Base-by-base conservation (phyloP, 495 filamentous ascomycete genomes). In the Penicillium odoratum region DNA sequence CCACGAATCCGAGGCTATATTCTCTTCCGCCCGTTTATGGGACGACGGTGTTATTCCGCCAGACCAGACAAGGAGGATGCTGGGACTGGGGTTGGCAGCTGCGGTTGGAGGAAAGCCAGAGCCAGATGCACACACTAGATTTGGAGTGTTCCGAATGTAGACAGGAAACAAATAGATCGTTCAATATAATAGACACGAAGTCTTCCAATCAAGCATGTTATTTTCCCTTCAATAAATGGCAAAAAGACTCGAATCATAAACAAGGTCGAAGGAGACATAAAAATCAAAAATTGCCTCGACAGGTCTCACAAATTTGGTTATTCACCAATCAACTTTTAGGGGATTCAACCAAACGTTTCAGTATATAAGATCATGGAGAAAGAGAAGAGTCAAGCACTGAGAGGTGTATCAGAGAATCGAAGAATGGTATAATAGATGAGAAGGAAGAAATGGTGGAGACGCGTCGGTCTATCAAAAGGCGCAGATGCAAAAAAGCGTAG, bases 141-240 rank as follows among this genome's bases (percentile, higher is more conserved):
- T 95, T 82, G 94, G 94, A 36, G 89, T 98, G 10, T 98, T 98
- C 78, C 87, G 94, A 72, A 98, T 98, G 94, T 98, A 69, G 49
- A 40, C 30, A 18, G 31, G 34, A 29, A 28, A 25, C 5, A n/a
- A 38, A 45, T 7, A 48, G 44, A 52, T 47, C 31, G 15, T 56
- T 53, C 53, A 53, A 50, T 30, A 53, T 30, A 31, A 56, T 33
- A 40, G 38, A 40, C 38, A 45, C 21, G 49, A 26, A 55, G 45
- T 40, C 28, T 55, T 47, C 48, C 53, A 61, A 56, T 48, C 48
- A 56, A 56, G 53, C 53, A 52, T 56, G 15, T 34, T 48, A 43
- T 55, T 43, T 46, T 25, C 9, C 31, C 53, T 43, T 53, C 13
- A 15, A 42, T 40, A 18, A 38, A 25, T 40, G 48, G 30, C n/a